phyloP scores from a whole-genome alignment of 345 rosid genomes.

The Abelmoschus esculentus region DNA sequence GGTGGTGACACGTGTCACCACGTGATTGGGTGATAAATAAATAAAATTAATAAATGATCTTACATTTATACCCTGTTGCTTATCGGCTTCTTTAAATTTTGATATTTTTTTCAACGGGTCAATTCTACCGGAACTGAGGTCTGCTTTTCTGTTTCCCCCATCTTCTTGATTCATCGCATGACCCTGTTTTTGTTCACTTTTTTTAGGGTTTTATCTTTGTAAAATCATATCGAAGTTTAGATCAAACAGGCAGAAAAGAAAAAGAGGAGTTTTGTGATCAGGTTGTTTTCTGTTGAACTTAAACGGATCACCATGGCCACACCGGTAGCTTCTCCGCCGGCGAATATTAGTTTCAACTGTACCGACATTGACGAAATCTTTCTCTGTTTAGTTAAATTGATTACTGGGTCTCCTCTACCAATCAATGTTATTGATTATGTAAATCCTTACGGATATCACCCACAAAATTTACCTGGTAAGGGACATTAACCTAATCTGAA shows the following conservation, averaged over 20 bases:
- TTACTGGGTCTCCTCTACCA: conserved; percentile 28
- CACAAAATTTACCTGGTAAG: conserved; percentile 33
- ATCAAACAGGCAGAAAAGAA: background rate
- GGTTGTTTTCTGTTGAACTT: background rate
- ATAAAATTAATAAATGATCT: too few species aligned
- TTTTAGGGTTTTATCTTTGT: too few species aligned
- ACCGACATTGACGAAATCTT: conserved; percentile 14
- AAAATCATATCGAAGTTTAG: background rate
- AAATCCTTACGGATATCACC: conserved; percentile 23
- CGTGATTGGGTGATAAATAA: too few species aligned
- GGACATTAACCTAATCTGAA: background rate
- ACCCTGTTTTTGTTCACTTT: background rate
- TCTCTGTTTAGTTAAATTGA: conserved; percentile 18
- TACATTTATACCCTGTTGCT: background rate
- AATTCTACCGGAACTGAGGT: background rate
- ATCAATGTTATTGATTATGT: conserved; percentile 26
- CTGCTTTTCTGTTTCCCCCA: background rate
- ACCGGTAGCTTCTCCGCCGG: background rate
- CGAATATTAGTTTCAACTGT: conserved; percentile 13
- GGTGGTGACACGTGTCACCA: too few species aligned
- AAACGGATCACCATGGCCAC: conserved; percentile 17
- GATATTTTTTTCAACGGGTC: too few species aligned
- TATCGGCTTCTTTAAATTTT: background rate
- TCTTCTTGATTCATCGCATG: background rate
- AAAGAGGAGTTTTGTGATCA: background rate